phyloP scores from a whole-genome alignment of 148 eudicot genomes.

The Vaccinium myrtillus region DNA sequence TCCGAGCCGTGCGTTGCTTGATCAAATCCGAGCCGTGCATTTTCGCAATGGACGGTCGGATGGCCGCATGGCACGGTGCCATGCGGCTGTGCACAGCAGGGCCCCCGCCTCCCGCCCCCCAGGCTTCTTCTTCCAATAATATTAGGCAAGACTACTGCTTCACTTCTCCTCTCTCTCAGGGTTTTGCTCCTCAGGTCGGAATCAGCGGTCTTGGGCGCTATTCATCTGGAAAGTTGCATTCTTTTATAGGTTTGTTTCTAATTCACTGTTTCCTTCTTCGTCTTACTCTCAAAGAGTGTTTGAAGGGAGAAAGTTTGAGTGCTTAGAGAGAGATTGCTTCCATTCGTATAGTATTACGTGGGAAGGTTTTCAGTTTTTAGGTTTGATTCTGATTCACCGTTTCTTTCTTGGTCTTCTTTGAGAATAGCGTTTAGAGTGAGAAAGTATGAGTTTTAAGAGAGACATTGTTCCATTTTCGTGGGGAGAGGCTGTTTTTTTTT shows the following conservation, averaged over 20 bases:
- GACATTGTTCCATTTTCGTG: neutral
- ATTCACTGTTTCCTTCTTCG: neutral
- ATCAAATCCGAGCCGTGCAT: too few species aligned
- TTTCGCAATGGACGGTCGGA: too few species aligned
- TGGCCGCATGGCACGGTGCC: too few species aligned
- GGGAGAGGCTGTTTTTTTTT: too few species aligned
- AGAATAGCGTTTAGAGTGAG: neutral
- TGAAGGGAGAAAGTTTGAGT: neutral
- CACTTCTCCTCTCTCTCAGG: neutral
- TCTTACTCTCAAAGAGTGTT: neutral
- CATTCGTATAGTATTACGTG: too few species aligned
- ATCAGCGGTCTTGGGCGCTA: neutral
- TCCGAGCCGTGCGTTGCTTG: too few species aligned
- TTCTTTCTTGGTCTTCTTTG: neutral
- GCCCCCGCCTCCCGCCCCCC: too few species aligned
- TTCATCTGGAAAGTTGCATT: neutral
- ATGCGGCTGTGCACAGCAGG: too few species aligned
- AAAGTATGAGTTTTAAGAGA: neutral
- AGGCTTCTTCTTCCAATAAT: neutral
- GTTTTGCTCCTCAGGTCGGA: neutral
- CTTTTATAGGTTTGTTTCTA: neutral
- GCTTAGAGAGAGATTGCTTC: neutral
- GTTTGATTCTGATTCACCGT: neutral
- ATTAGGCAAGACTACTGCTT: neutral
- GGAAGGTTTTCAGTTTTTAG: neutral